Conservation (phyloP, 768 basidiomycete species). For the Russula vinacea region DNA sequence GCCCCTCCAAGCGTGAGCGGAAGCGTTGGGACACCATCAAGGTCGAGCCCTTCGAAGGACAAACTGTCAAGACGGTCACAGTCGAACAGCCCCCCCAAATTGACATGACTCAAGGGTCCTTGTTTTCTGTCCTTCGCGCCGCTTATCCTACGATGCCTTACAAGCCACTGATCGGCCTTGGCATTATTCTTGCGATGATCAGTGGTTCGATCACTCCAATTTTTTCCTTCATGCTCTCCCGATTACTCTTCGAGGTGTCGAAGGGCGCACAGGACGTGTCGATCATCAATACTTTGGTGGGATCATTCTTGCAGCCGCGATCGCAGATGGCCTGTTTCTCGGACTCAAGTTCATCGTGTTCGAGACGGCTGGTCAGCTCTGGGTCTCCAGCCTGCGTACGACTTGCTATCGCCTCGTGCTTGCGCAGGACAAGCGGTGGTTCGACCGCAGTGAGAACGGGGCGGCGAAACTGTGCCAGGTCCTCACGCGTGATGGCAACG, state of each 20-base stretch:
- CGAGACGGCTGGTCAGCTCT: conserved; percentile 68
- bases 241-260: conserved; percentile 73
- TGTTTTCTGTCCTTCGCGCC: conserved; percentile 49
- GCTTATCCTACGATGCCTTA: conserved; percentile 71
- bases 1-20: conserved; percentile 35
- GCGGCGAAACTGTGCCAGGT: conserved; percentile 64
- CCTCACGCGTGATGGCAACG: conserved; percentile 86
- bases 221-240: conserved; percentile 87
- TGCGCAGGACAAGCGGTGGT: conserved; percentile 82
- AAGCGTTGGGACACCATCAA: conserved; percentile 36
- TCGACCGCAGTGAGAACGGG: conserved; percentile 64
- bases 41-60: conserved; percentile 31
- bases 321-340: conserved; percentile 69
- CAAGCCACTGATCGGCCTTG: conserved; percentile 67
- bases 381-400: conserved; percentile 67
- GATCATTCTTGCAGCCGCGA: conserved; percentile 69
- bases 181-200: conserved; percentile 62
- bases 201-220: conserved; percentile 87
- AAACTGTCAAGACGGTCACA: conserved; percentile 31
- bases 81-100: conserved; percentile 23
- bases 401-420: conserved; percentile 58
- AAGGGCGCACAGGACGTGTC: conserved; percentile 60
- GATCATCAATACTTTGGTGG: conserved; percentile 68
- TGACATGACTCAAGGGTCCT: conserved; percentile 34
- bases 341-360: conserved; percentile 79